phyloP scores from a whole-genome alignment of 768 basidiomycete genomes.

The Dioszegia crocea region DNA sequence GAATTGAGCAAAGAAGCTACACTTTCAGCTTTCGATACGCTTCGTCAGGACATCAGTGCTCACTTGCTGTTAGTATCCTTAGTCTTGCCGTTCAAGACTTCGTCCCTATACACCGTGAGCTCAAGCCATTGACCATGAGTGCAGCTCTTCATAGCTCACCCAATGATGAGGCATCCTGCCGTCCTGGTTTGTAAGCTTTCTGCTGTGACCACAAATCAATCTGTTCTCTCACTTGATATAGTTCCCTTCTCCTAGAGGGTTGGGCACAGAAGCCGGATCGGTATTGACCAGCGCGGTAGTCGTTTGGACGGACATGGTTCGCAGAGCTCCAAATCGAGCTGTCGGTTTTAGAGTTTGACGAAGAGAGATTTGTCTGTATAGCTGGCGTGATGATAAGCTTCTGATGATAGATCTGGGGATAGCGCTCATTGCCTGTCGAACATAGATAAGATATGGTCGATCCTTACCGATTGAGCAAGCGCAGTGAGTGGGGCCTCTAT shows the following conservation, averaged over 20 bases:
- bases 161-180: conserved; percentile 50
- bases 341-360: background rate
- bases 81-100: conserved; percentile 89
- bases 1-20: conserved; percentile 75
- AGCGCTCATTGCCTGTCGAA: background rate
- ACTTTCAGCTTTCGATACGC: background rate
- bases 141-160: conserved; percentile 24
- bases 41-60: background rate
- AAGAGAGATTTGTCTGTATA: background rate
- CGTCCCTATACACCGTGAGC: conserved; percentile 59
- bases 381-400: background rate
- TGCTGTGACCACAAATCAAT: background rate
- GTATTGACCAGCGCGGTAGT: conserved; percentile 17
- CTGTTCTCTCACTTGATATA: conserved; percentile 58
- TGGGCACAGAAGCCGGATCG: conserved; percentile 47
- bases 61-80: conserved; percentile 50
- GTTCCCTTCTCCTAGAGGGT: conserved; percentile 65
- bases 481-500: too few species aligned
- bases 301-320: background rate
- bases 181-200: conserved; percentile 19
- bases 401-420: background rate
- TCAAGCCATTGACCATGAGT: background rate
- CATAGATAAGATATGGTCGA: background rate
- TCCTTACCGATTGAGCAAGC: too few species aligned
- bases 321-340: background rate